Evolutionary conservation across 768 basidiomycete genomes (phyloP), one percentile per base, ranked within the genome.

Genomic region (Mrakia frigida): DNA sequence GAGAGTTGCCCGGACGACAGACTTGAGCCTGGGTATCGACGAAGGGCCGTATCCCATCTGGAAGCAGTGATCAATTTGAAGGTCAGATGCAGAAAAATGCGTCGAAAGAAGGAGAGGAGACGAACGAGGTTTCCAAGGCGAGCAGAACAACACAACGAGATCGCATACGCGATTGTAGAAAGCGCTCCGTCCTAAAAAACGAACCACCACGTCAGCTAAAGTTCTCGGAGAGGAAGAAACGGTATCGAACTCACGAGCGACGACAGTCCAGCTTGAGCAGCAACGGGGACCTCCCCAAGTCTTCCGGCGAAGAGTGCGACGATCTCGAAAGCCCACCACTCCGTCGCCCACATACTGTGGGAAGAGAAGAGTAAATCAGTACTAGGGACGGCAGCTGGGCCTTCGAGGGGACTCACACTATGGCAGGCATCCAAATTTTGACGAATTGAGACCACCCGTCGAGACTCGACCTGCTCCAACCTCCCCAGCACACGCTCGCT

Each of bases 301-400:
- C 88, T 86, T 6, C 90, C 91, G 4, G 91, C 91, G 25, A 90
- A 89, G 33, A 92, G 84, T 6, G 91, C 90, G 16, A 92, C 91
- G 53, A 92, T 91, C 81, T 92, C 91, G 79, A 92, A 92, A 0
- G 91, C 90, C 61, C 89, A 89, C 91, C 91, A 92, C 84, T 92
- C 91, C 5, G 90, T 91, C 31, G 89, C 90, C 39, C 91, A 87
- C 90, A 91, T 91, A 61, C 61, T 70, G 28, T 16, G 35, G 23
- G 69, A 39, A 65, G 18, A 3, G 33, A 23, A 52, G 5, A 23
- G 6, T 43, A 9, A 0, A 10, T 50, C 46, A 60, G 41, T 21
- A 11, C 25, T n/a, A 73, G 35, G n/a, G 28, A 37, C 23, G 11
- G n/a, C n/a, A 41, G 56, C 18, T 31, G 46, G 25, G 10, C 16